Base-by-base conservation (phyloP, 2,329 filamentous ascomycete species). In the Colletotrichum caudatum region DNA sequence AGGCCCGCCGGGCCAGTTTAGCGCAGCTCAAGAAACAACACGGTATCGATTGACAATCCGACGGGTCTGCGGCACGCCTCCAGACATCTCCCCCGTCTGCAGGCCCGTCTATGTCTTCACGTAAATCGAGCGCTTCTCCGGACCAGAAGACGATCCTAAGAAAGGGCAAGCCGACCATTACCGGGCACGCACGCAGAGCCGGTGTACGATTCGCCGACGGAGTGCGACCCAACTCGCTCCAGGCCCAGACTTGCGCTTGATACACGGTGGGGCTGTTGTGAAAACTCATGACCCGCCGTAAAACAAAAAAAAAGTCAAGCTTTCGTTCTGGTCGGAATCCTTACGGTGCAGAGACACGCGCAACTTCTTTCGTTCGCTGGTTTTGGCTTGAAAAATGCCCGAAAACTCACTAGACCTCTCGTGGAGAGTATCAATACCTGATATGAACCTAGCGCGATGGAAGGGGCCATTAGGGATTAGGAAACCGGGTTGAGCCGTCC, bases 21-120 rank as follows among this genome's bases (percentile, higher is more conserved):
- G 95, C 97, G 90, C 93, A 94, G 87, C 91, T 98, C 86, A 99
- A 99, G 88, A 91, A 92, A 81, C 94, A 98, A 84, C 94, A 99
- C 84, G 95, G 95, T 82, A 98, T 98, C 89, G 95, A 98, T 91
- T 99, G 94, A 95, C 90, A 90, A 89, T 89, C 87, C 87, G 90
- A 92, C 90, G 90, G 89, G 89, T 85, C 89, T 89, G 86, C 83
- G 81, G 88, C 61, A 61, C 74, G 66, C 78, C 82, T 84, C 81
- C 83, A 85, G 78, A 80, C 79, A 76, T 74, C 77, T 77, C 81
- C 83, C 78, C 81, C 80, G 82, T 87, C 87, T 86, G 86, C 86
- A 87, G 88, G 87, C 88, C 88, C 88, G 88, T 90, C 87, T 84
- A 80, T 81, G 72, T 79, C 79, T 81, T 82, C 84, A 79, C 77